phyloP scores from a whole-genome alignment of 805 yeast species.

The Nakazawaea ishiwadae region DNA sequence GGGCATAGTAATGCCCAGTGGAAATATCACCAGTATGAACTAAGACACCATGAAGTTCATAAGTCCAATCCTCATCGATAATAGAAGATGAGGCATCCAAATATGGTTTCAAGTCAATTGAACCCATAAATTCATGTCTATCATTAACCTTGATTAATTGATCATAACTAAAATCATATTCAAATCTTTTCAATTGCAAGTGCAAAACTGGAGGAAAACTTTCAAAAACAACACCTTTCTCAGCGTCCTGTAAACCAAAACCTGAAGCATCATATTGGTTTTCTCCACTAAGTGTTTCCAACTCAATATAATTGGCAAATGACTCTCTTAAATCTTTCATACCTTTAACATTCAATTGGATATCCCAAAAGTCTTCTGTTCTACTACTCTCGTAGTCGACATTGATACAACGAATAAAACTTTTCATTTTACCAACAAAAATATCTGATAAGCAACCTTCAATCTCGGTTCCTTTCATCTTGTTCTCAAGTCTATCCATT shows the following conservation, averaged over 20 bases:
- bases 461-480: slow-evolving; percentile 85
- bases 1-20: slow-evolving; percentile 94
- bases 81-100: slow-evolving; percentile 52
- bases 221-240: slow-evolving; percentile 91
- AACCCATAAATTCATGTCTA: slow-evolving; percentile 81
- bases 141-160: slow-evolving; percentile 89
- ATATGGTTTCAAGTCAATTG: slow-evolving; percentile 75
- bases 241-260: slow-evolving; percentile 89
- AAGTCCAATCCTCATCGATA: slow-evolving; percentile 60
- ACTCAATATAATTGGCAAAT: slow-evolving; percentile 81
- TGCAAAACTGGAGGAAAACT: slow-evolving; percentile 91
- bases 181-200: slow-evolving; percentile 89
- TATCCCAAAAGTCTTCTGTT: slow-evolving; percentile 96
- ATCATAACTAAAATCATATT: slow-evolving; percentile 87
- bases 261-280: slow-evolving; percentile 93
- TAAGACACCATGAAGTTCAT: slow-evolving; percentile 86
- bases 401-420: slow-evolving; percentile 86
- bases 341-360: slow-evolving; percentile 89
- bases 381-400: slow-evolving; percentile 92
- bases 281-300: slow-evolving; percentile 88
- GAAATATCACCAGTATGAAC: slow-evolving; percentile 96
- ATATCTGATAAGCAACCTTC: slow-evolving; percentile 72
- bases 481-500: slow-evolving; percentile 88
- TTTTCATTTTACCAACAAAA: slow-evolving; percentile 96
- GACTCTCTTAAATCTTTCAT: slow-evolving; percentile 67